phyloP scores from a whole-genome alignment of 169 alveolate genomes.

The Eimeria necatrix region DNA sequence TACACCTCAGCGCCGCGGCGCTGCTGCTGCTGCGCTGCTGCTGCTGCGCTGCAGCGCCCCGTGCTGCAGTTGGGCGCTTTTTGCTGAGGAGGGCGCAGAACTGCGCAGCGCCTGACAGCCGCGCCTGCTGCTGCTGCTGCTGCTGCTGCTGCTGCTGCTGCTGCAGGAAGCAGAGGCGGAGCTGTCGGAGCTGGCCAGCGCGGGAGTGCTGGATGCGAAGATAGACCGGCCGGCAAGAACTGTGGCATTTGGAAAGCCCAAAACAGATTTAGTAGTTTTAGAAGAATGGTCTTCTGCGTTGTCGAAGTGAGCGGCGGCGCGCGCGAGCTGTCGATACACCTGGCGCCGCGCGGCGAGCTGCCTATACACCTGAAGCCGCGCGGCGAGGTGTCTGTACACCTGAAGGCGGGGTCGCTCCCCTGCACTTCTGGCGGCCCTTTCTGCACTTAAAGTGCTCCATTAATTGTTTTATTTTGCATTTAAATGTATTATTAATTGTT shows the following conservation, averaged over 20 bases:
- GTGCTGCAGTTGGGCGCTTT: too few species aligned
- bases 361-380: too few species aligned
- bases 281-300: slow-evolving; percentile 54
- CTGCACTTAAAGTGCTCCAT: background rate
- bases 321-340: too few species aligned
- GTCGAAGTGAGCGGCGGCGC: background rate
- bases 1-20: background rate
- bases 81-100: too few species aligned
- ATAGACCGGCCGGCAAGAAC: slow-evolving; percentile 80
- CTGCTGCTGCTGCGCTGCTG: too few species aligned
- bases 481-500: background rate
- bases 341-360: too few species aligned
- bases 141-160: too few species aligned
- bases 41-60: too few species aligned
- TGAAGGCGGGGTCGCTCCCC: too few species aligned
- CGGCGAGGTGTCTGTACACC: too few species aligned
- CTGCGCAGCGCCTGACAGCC: too few species aligned
- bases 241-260: slow-evolving; percentile 75
- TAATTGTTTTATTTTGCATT: background rate
- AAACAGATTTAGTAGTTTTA: slow-evolving; percentile 27
- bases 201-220: slow-evolving; percentile 67
- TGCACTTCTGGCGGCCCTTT: background rate
- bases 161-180: slow-evolving; percentile 78
- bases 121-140: too few species aligned
- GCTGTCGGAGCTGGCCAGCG: slow-evolving; percentile 75